Base-by-base conservation (phyloP, 1,284 basidiomycete species). In the Cutaneotrichosporon curvatum region DNA sequence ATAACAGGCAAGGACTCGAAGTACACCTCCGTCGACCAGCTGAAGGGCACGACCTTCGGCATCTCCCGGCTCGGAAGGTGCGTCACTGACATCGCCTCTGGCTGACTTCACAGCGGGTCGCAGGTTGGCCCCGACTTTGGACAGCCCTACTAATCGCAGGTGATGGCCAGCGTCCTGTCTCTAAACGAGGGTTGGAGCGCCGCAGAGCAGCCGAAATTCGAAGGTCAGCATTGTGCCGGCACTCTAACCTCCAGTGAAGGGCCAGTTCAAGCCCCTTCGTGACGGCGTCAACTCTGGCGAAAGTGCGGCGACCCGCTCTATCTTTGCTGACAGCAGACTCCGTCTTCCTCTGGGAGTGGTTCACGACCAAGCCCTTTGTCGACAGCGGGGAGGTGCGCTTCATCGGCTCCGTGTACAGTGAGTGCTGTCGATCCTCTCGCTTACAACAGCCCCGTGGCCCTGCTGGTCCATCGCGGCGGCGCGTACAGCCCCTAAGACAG, bases 91-190 rank as follows among this genome's bases (percentile, higher is more conserved):
- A 28, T 22, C 9, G n/a, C n/a, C n/a, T 19, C n/a, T 10, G 25
- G 22, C 35, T 44, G 28, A 43, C 44, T 6, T n/a, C 14, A 19
- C 42, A 44, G 35, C 35, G 41, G 41, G 15, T 43, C 41, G 81
- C 84, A 92, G 66, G 89, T 89, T 31, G 5, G 15, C 9, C 19
- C 9, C 15, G 25, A 12, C 35, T 4, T 32, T 23, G 7, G 21
- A 8, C 19, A 19, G 16, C 14, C 10, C 40, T 44, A n/a, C 40
- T 41, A n/a, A 23, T 35, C 37, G 35, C 84, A 92, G 66, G 89
- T 89, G 8, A 96, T 97, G 91, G 92, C 90, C 2, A 86, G 83
- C 53, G 89, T 96, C 20, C 87, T 96, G 83, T 87, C 85, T 3
- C 73, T 89, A 31, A 83, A 92, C 54, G 81, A 91, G 63, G 81